Evolutionary conservation across 2,329 filamentous ascomycete species (phyloP).

Genomic region (Samsoniella hepiali): DNA sequence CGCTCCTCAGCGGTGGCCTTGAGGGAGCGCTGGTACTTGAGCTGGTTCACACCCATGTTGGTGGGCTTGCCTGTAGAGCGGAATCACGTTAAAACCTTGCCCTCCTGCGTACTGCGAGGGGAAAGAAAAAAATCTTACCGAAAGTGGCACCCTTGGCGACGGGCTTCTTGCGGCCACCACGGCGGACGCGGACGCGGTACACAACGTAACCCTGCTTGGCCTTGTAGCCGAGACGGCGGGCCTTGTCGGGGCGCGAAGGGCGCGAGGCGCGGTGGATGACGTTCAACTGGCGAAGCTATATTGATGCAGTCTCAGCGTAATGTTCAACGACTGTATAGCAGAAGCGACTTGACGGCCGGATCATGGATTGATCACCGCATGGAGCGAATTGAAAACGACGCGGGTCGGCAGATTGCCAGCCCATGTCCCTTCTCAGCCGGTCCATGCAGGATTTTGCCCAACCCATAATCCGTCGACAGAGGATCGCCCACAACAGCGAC

Average conservation of each 20-base stretch:
- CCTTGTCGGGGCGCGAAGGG: slow-evolving; percentile 98
- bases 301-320: slow-evolving; percentile 99
- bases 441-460: slow-evolving; percentile 4
- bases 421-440: background rate
- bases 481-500: slow-evolving; percentile 17
- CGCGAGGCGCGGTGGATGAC: slow-evolving; percentile 99
- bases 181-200: slow-evolving; percentile 98
- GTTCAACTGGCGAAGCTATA: slow-evolving; percentile 99
- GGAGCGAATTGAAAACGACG: background rate
- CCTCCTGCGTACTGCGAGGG: background rate
- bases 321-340: slow-evolving; percentile 99
- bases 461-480: slow-evolving; percentile 13
- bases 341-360: slow-evolving; percentile 20
- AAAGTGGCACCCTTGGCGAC: slow-evolving; percentile 97
- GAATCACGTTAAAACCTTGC: slow-evolving; percentile 12
- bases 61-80: slow-evolving; percentile 84
- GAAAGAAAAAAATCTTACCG: slow-evolving; percentile 58
- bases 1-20: slow-evolving; percentile 98
- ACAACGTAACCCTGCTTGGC: slow-evolving; percentile 99
- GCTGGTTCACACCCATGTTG: slow-evolving; percentile 99
- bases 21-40: slow-evolving; percentile 99
- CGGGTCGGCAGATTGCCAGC: background rate
- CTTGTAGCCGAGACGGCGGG: slow-evolving; percentile 99
- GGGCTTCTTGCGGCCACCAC: slow-evolving; percentile 97
- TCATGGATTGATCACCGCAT: background rate